phyloP scores from a whole-genome alignment of 306 rosid genomes.

The Neltuma alba region DNA sequence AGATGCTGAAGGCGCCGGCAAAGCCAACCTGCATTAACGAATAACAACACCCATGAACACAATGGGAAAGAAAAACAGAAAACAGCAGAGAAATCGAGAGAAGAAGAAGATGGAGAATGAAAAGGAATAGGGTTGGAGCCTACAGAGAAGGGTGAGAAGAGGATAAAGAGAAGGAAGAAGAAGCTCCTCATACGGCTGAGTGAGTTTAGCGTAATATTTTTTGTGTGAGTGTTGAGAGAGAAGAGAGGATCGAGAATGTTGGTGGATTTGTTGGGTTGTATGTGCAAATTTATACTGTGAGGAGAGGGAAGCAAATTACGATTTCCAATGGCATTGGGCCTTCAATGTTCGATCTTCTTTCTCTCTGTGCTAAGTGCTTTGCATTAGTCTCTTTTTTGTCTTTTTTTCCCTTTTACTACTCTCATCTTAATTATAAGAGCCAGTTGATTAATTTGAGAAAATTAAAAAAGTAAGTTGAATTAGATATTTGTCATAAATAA shows the following conservation, averaged over 20 bases:
- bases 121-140: slow-evolving; percentile 30
- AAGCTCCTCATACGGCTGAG: slow-evolving; percentile 44
- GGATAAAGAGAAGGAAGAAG: slow-evolving; percentile 49
- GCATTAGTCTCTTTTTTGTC: too few species aligned
- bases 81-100: neutral
- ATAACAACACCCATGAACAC: slow-evolving; percentile 29
- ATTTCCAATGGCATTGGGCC: slow-evolving; percentile 29
- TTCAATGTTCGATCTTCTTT: slow-evolving; percentile 18
- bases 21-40: slow-evolving; percentile 68
- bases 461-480: too few species aligned
- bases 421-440: too few species aligned
- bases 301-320: slow-evolving; percentile 29
- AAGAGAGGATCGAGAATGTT: slow-evolving; percentile 48
- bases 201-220: slow-evolving; percentile 37
- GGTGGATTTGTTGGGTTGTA: slow-evolving; percentile 56
- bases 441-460: too few species aligned
- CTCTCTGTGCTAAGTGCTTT: too few species aligned
- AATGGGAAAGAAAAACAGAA: neutral
- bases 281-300: slow-evolving; percentile 55
- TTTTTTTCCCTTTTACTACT: too few species aligned
- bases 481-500: too few species aligned
- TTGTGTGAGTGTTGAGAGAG: neutral
- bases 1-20: slow-evolving; percentile 18
- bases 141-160: slow-evolving; percentile 67
- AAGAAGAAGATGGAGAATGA: too few species aligned